A percentile compares a stretch with the other conserved stretches of the same genome.
Evolutionary conservation across 1,284 basidiomycete species (phyloP).

Genomic region (Puccinia triticina): DNA sequence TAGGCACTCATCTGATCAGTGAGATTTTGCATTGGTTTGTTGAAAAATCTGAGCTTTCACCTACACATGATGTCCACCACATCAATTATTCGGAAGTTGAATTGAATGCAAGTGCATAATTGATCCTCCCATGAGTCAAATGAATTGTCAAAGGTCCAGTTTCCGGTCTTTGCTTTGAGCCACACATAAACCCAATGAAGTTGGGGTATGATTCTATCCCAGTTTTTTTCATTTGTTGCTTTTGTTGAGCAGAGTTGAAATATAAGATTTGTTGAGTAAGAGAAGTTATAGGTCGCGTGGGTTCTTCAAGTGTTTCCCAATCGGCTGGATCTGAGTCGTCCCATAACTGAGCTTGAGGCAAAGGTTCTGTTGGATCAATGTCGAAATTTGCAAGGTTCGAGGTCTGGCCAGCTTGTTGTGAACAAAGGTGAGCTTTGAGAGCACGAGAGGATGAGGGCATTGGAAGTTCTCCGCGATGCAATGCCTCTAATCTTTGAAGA

Average conservation of each 20-base stretch:
- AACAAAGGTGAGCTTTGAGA: not conserved
- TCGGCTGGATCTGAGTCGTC: not conserved
- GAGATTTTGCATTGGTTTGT: too few species aligned
- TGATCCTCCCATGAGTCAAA: not conserved
- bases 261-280: not conserved
- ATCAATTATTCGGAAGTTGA: not conserved
- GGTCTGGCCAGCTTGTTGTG: not conserved
- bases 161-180: slow-evolving; percentile 15
- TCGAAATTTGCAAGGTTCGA: not conserved
- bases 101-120: not conserved
- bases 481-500: slow-evolving; percentile 1
- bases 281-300: not conserved
- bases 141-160: not conserved
- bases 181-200: not conserved
- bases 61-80: not conserved
- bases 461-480: slow-evolving; percentile 1
- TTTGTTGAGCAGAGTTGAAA: not conserved
- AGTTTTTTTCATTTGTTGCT: not conserved
- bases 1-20: too few species aligned
- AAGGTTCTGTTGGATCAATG: too few species aligned
- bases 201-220: not conserved
- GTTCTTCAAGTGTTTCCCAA: not conserved
- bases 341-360: not conserved
- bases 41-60: too few species aligned
- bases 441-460: not conserved